phyloP scores from a whole-genome alignment of 805 yeast species.

The Kazachstania bromeliacearum region DNA sequence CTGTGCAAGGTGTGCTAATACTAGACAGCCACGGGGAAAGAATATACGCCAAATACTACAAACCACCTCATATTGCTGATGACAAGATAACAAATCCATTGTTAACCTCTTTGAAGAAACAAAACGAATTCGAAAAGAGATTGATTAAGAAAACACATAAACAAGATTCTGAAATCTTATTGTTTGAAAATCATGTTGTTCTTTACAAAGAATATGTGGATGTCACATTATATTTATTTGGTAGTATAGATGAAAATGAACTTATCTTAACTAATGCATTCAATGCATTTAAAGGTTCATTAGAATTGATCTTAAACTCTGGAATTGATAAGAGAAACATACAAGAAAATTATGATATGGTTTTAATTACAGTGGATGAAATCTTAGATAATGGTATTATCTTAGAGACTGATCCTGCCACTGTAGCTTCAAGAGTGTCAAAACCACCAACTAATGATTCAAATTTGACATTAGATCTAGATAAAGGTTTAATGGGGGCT shows the following conservation, averaged over 20 bases:
- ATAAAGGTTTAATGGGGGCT: slow-evolving; percentile 72
- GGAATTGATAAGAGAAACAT: slow-evolving; percentile 66
- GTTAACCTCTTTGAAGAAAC: slow-evolving; percentile 40
- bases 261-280: slow-evolving; percentile 64
- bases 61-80: slow-evolving; percentile 42
- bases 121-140: slow-evolving; percentile 64
- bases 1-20: slow-evolving; percentile 71
- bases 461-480: slow-evolving; percentile 54
- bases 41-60: slow-evolving; percentile 76
- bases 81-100: slow-evolving; percentile 6
- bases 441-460: slow-evolving; percentile 68
- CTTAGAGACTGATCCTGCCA: slow-evolving; percentile 78
- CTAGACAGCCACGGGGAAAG: slow-evolving; percentile 76
- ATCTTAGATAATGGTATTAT: slow-evolving; percentile 89
- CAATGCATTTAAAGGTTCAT: slow-evolving; percentile 68
- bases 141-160: slow-evolving; percentile 71
- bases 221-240: slow-evolving; percentile 59
- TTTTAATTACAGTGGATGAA: slow-evolving; percentile 82
- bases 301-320: slow-evolving; percentile 56
- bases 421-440: slow-evolving; percentile 87
- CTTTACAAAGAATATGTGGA: slow-evolving; percentile 85
- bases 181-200: slow-evolving; percentile 69
- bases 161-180: slow-evolving; percentile 67
- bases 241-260: slow-evolving; percentile 76
- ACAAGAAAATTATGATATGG: slow-evolving; percentile 76